Conservation (phyloP, 108 stramenopile genomes). For the Cyclotella baltica region DNA sequence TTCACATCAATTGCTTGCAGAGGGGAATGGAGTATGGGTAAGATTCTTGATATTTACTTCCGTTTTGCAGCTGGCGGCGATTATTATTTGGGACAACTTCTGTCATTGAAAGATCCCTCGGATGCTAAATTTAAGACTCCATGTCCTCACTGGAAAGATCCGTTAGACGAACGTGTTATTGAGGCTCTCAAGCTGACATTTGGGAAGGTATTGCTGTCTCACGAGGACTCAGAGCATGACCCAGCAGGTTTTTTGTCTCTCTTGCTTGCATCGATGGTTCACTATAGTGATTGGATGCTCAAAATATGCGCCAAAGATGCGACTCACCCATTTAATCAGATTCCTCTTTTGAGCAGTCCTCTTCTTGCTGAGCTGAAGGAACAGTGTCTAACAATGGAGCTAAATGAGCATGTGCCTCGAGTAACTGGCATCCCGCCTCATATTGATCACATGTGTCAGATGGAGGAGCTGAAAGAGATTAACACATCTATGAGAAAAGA, state of each 20-base stretch:
- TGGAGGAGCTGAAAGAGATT: not conserved
- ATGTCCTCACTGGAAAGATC: conserved; percentile 43
- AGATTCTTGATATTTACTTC: conserved; percentile 54
- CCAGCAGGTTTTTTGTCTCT: conserved; percentile 18
- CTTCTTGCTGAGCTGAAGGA: conserved; percentile 33
- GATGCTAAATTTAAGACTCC: conserved; percentile 30
- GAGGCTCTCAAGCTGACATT: not conserved
- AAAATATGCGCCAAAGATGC: not conserved
- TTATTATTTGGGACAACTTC: conserved; percentile 47
- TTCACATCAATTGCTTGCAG: conserved; percentile 42
- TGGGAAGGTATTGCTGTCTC: conserved; percentile 3
- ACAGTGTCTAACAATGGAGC: conserved; percentile 23
- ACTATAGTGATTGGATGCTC: conserved; percentile 34
- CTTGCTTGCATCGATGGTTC: conserved; percentile 40
- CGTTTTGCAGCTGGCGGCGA: conserved; percentile 46
- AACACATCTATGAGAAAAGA: not conserved
- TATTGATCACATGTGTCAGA: conserved; percentile 9
- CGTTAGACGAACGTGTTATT: not conserved
- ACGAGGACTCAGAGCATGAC: conserved; percentile 20
- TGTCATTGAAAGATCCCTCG: conserved; percentile 39
- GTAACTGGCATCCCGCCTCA: conserved; percentile 51
- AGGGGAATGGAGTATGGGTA: conserved; percentile 57
- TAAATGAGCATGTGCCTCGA: conserved; percentile 30
- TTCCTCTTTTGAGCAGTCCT: conserved; percentile 6
- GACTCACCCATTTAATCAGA: conserved; percentile 1